Base-by-base conservation (phyloP, 257 asterid genomes). In the Echites panduratus region DNA sequence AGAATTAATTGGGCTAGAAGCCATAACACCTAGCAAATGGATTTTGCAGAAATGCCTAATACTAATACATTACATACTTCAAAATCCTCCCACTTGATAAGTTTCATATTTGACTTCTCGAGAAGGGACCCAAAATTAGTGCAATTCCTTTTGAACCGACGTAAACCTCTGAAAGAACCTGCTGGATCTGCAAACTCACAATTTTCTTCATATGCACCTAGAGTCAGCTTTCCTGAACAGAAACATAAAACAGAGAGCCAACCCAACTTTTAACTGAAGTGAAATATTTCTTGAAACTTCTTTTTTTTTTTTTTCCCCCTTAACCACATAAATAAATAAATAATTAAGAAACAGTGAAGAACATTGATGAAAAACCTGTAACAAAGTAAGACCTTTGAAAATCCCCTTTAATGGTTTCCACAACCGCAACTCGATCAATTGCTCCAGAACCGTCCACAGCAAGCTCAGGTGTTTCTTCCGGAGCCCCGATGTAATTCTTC, bases 171-270 rank as follows among this genome's bases (percentile, higher is more conserved):
- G 83, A 94, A 94, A 4, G 97, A 91, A 79, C 97, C 96, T 19
- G 99, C 99, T 68, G 97, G 99, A 79, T 94, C 99, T 32, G 99
- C 99, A 82, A 94, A 94, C 77, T 94, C 97, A 74, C 99, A 94
- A 16, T 88, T 84, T 71, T 87, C 91, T 85, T 91, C 99, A 78
- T 94, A 91, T 16, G 96, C 97, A 81, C 78, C 90, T 68, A 86
- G 70, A 7, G 95, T 81, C 83, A 94, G 76, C 79, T 94, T 85
- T 52, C 99, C 97, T 94, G 81, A 74, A 70, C 29, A 45, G 4
- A 61, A 75, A 43, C 40, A 53, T 38, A 35, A 29, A 35, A 43
- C n/a, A 53, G 32, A 14, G 7, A 50, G 19, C 52, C 52, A 43
- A 44, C 2, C 44, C 53, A 24, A 54, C 61, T 54, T 54, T 4